phyloP scores from a whole-genome alignment of 495 filamentous ascomycete species.

The Penicillium simplicissimum region DNA sequence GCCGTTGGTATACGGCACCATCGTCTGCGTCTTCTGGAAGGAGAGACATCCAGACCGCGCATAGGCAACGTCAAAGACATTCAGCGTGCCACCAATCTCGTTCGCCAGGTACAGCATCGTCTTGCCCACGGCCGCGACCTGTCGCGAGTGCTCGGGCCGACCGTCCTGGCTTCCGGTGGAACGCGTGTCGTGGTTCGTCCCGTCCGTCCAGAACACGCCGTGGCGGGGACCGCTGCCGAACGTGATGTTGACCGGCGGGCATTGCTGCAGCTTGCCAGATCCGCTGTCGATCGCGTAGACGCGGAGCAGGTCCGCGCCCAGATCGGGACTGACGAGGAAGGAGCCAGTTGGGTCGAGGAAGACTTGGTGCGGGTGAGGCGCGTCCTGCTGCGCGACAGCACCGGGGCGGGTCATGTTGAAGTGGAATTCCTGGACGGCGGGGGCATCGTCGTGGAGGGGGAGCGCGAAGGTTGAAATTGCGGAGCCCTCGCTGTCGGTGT shows the following conservation, averaged over 20 bases:
- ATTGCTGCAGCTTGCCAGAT: slow-evolving; percentile 32
- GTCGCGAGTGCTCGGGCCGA: slow-evolving; percentile 15
- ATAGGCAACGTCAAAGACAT: slow-evolving; percentile 60
- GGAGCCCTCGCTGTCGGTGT: slow-evolving; percentile 30
- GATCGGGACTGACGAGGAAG: slow-evolving; percentile 67
- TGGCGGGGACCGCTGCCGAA: slow-evolving; percentile 69
- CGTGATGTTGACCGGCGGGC: slow-evolving; percentile 31
- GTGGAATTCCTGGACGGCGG: slow-evolving; percentile 47
- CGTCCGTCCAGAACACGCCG: slow-evolving; percentile 54
- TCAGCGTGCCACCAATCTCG: slow-evolving; percentile 62
- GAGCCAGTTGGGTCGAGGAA: slow-evolving; percentile 67
- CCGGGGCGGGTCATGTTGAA: slow-evolving; percentile 54
- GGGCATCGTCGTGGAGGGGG: slow-evolving; percentile 23
- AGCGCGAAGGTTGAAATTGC: slow-evolving; percentile 41
- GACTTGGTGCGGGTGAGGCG: slow-evolving; percentile 69
- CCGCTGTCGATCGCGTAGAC: slow-evolving; percentile 56
- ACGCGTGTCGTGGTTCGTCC: slow-evolving; percentile 6
- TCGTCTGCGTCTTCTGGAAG: slow-evolving; percentile 40
- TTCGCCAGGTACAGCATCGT: slow-evolving; percentile 60
- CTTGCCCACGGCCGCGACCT: slow-evolving; percentile 26
- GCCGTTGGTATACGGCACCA: slow-evolving; percentile 32
- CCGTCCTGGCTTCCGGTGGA: neutral
- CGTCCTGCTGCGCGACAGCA: slow-evolving; percentile 58
- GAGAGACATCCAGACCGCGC: slow-evolving; percentile 36
- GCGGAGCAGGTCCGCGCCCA: slow-evolving; percentile 70